Conservation (phyloP, 306 rosid species). For the Astragalus glycyphyllos region DNA sequence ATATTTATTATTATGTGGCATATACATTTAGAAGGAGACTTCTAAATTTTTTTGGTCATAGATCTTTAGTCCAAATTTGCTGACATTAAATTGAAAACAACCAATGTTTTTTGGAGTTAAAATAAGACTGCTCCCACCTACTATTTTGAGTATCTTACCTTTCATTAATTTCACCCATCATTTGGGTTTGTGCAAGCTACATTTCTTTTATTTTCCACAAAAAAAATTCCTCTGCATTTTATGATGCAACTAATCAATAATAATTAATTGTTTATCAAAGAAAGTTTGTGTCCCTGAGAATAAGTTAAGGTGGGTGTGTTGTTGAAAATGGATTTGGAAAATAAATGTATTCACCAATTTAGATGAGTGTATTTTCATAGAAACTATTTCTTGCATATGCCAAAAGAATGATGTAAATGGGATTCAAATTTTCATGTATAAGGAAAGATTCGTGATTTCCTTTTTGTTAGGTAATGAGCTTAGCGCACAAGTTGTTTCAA, state of each 20-base stretch:
- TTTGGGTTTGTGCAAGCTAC: neutral
- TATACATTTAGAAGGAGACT: neutral
- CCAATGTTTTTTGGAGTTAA: neutral
- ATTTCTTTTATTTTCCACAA: neutral
- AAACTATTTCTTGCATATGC: neutral
- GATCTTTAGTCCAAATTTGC: neutral
- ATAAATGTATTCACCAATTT: slow-evolving; percentile 4
- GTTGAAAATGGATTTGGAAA: neutral
- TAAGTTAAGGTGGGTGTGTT: neutral
- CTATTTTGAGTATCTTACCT: neutral
- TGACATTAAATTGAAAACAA: neutral
- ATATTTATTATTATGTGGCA: neutral
- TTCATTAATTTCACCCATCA: neutral
- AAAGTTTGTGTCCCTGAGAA: neutral
- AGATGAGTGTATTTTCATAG: neutral
- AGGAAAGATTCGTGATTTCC: neutral
- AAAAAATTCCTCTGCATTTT: neutral
- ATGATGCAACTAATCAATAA: neutral
- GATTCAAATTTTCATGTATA: neutral
- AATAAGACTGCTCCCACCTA: neutral
- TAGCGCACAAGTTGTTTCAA: neutral
- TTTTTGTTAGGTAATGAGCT: neutral
- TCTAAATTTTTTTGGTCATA: neutral
- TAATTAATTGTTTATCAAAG: neutral
- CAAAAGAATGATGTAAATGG: neutral